Percentiles rank a stretch among this genome's conserved stretches.
These are phyloP conservation scores for Ophiostoma tasmaniense DNA, from an alignment of 2,329 filamentous ascomycete genomes.

Conservation along the genomic window DNA sequence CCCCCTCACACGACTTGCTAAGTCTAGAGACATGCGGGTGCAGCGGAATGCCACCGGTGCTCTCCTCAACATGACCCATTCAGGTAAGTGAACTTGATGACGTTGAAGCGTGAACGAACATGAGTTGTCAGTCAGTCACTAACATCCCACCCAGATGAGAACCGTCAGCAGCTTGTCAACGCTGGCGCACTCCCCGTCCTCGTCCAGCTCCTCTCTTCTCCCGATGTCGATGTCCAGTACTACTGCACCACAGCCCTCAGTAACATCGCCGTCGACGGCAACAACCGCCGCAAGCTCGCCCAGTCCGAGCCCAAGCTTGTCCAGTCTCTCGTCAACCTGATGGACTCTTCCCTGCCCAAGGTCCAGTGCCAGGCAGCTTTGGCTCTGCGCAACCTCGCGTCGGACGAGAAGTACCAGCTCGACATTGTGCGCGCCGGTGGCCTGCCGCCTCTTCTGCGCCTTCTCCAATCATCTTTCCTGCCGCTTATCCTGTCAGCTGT, in stretches of 20 bases:
- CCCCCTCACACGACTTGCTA: slow-evolving; percentile 83
- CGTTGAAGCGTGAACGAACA: neutral
- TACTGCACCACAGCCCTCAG: slow-evolving; percentile 98
- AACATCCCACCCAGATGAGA: slow-evolving; percentile 56
- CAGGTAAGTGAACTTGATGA: slow-evolving; percentile 49
- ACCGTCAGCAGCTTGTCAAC: slow-evolving; percentile 92
- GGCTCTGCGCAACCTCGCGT: slow-evolving; percentile 87
- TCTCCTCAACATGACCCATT: slow-evolving; percentile 97
- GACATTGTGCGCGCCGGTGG: slow-evolving; percentile 91
- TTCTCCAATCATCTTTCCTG: slow-evolving; percentile 90
- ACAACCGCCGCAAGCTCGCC: slow-evolving; percentile 83
- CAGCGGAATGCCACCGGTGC: slow-evolving; percentile 96
- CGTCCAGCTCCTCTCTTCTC: slow-evolving; percentile 84
- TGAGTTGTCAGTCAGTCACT: neutral
- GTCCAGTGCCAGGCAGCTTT: slow-evolving; percentile 96
- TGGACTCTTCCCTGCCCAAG: slow-evolving; percentile 95
- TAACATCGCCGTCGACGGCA: slow-evolving; percentile 93
- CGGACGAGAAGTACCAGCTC: slow-evolving; percentile 96
- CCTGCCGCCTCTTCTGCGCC: slow-evolving; percentile 72
- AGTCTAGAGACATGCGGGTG: slow-evolving; percentile 97
- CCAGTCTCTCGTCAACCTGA: slow-evolving; percentile 86
- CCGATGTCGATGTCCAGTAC: slow-evolving; percentile 96
- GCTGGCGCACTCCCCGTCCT: slow-evolving; percentile 96
- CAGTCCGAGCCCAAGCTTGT: slow-evolving; percentile 86
- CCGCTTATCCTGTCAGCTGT: slow-evolving; percentile 94